Percentiles rank a stretch among this genome's conserved stretches.
These are phyloP conservation scores for Plasmodium gallinaceum DNA, from an alignment of 169 alveolate species.

Conservation along the genomic window DNA sequence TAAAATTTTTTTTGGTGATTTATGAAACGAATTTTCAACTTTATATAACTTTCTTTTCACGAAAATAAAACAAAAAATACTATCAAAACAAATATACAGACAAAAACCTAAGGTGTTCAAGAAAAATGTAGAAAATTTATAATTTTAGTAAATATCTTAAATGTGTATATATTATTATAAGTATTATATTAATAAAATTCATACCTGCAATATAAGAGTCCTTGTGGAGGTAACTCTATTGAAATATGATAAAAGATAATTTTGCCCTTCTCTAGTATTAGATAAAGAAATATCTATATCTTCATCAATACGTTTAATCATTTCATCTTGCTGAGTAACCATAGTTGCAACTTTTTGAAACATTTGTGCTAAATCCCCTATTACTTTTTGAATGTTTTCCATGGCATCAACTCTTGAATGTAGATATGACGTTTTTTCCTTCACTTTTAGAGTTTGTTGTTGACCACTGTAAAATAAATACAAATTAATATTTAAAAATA, in stretches of 20 bases:
- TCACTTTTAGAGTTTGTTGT: conserved; percentile 30
- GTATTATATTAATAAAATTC: neutral
- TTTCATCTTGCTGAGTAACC: conserved; percentile 87
- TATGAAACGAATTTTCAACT: no score
- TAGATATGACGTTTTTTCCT: conserved; percentile 23
- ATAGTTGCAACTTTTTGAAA: conserved; percentile 84
- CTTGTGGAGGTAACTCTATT: conserved; percentile 37
- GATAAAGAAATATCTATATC: conserved; percentile 82
- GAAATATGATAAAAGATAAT: conserved; percentile 38
- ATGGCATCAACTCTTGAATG: conserved; percentile 81
- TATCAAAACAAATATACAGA: conserved; percentile 50
- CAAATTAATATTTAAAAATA: neutral
- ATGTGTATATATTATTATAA: neutral
- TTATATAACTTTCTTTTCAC: neutral
- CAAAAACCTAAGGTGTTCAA: conserved; percentile 22
- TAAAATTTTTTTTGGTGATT: no score
- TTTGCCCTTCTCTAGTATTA: conserved; percentile 80
- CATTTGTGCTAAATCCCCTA: conserved; percentile 86
- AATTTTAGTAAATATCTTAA: neutral
- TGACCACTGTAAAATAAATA: conserved; percentile 31
- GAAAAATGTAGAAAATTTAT: neutral
- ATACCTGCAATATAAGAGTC: conserved; percentile 54
- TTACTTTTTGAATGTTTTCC: conserved; percentile 86
- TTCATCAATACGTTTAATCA: conserved; percentile 85
- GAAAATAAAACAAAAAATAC: conserved; percentile 59